Base-by-base conservation (phyloP, 257 asterid genomes). In the Plantago major region DNA sequence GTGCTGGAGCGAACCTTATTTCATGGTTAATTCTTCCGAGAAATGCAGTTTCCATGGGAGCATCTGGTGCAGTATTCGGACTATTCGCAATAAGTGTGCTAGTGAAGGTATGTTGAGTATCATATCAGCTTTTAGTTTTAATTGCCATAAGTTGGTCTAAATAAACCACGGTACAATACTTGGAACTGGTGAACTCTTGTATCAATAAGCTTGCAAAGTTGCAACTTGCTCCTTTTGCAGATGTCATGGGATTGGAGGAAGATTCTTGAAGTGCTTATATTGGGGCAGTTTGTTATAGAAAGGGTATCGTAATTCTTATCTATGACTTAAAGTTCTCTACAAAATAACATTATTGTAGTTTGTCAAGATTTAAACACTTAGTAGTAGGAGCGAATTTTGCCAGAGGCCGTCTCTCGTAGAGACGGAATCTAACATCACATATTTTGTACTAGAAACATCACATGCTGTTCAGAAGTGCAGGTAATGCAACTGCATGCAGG, bases 201-300 rank as follows among this genome's bases (percentile, higher is more conserved):
- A 46, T 64, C 33, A 58, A 52, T 5, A 54, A 64, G 26, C 26
- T 22, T 22, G 26, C 26, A 22, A 22, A 22, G 33, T 60, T 71
- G 60, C 58, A 3, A 26, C 68, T 58, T 64, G 58, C 33, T 67
- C 51, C 44, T 73, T 11, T 50, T 68, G 60, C 72, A 92, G 99
- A 89, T 92, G 91, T 89, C 99, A 38, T 92, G 95, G 95, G 96
- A 92, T 79, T 92, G 97, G 99, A 86, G 97, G 73, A 92, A 89
- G 91, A 92, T 92, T 47, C 96, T 93, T 26, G 97, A 93, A 81
- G 94, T 85, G 42, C 94, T 93, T 70, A 82, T 93, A 62, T 59
- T 89, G 82, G 99, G 99, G 47, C 99, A 93, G 58, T 93, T 89
- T 69, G 99, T 89, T 10, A 79, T 89, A n/a, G 96, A 93, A 67